A percentile compares a stretch with the other conserved stretches of the same genome.
Evolutionary conservation across 2,329 filamentous ascomycete genomes (phyloP).

Genomic region (Aspergillus sp.): DNA sequence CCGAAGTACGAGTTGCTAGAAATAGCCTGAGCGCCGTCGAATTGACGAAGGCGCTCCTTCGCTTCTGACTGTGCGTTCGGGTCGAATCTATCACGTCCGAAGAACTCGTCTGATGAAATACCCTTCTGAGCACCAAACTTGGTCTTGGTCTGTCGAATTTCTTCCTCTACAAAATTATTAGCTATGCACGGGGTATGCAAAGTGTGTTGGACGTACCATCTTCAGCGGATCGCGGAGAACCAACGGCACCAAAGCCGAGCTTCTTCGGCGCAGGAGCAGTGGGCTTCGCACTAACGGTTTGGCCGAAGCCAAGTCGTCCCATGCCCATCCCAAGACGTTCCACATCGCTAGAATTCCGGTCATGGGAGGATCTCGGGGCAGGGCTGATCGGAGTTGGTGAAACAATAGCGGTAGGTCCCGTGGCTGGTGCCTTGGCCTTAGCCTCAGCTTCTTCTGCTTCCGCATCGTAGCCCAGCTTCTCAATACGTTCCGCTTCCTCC

Average conservation of each 20-base stretch:
- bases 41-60: slow-evolving; percentile 82
- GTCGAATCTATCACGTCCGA: slow-evolving; percentile 86
- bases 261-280: slow-evolving; percentile 69
- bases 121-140: slow-evolving; percentile 94
- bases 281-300: slow-evolving; percentile 66
- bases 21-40: slow-evolving; percentile 88
- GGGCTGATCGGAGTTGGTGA: slow-evolving; percentile 76
- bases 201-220: slow-evolving; percentile 57
- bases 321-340: slow-evolving; percentile 91
- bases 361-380: slow-evolving; percentile 51
- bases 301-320: slow-evolving; percentile 80
- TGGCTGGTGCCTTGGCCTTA: slow-evolving; percentile 36
- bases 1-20: slow-evolving; percentile 98
- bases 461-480: slow-evolving; percentile 92
- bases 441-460: slow-evolving; percentile 66
- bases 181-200: neutral
- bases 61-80: slow-evolving; percentile 78
- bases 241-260: slow-evolving; percentile 84
- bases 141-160: slow-evolving; percentile 76
- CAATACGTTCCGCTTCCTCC: slow-evolving; percentile 94
- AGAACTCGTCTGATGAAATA: slow-evolving; percentile 98
- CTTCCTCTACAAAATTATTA: slow-evolving; percentile 57
- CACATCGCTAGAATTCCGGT: slow-evolving; percentile 69
- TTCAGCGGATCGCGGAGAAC: slow-evolving; percentile 66
- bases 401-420: slow-evolving; percentile 63